These are phyloP conservation scores for Hordeum vulgare DNA, from an alignment of 176 grass and related monocot genomes.

Conservation along the genomic window MorexV3_pseudomolecules_assembly NC_058520.1:534369234-534369733, in stretches of 20 bases:
- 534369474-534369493: not conserved
- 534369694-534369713: no score
- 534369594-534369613: no score
- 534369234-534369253: not conserved
- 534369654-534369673: no score
- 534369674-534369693: no score
- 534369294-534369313: not conserved
- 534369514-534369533: not conserved
- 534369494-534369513: not conserved
- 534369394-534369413: not conserved
- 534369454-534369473: not conserved
- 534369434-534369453: not conserved
- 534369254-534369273: not conserved
- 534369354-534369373: not conserved
- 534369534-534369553: not conserved
- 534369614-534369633: no score
- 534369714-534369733: not conserved
- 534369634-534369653: no score
- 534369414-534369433: not conserved
- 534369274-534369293: not conserved
- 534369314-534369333: not conserved
- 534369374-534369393: not conserved
- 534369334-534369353: not conserved
- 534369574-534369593: no score
- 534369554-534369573: not conserved